These are phyloP conservation scores for Fusarium euwallaceae DNA, from an alignment of 2,329 filamentous ascomycete species.

Conservation along the genomic window DNA sequence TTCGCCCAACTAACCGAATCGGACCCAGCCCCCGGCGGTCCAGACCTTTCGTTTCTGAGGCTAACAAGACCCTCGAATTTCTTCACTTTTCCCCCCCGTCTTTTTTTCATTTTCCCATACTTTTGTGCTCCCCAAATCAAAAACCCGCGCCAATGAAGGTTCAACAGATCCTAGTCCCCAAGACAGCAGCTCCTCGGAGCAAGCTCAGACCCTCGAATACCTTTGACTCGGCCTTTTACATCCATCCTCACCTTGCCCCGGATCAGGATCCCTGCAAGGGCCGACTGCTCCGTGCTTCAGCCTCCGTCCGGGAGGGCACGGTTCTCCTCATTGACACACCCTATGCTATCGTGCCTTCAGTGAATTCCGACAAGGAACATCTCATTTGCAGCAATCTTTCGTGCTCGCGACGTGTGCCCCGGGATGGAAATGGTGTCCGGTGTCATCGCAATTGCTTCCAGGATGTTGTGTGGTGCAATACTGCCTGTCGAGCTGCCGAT, in stretches of 20 bases:
- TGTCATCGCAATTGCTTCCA: constrained; percentile 39
- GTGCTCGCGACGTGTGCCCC: constrained; percentile 40
- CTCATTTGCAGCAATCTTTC: constrained; percentile 47
- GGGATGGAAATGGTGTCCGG: constrained; percentile 16
- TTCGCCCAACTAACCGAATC: constrained; percentile 39
- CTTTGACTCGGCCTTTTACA: constrained; percentile 34
- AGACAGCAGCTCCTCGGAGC: constrained; percentile 23
- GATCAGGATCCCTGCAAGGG: constrained; percentile 45
- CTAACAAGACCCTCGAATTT: constrained; percentile 18
- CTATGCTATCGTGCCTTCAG: constrained; percentile 47
- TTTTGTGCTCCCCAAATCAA: neutral
- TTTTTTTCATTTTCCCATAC: neutral
- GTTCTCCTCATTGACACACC: constrained; percentile 45
- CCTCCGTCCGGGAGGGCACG: constrained; percentile 42
- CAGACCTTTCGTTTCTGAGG: constrained; percentile 27
- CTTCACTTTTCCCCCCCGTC: constrained; percentile 7
- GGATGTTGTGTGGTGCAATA: constrained; percentile 47
- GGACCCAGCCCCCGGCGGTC: constrained; percentile 20
- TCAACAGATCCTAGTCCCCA: constrained; percentile 26
- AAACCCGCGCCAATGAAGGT: constrained; percentile 32
- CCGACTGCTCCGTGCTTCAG: constrained; percentile 42
- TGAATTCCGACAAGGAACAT: constrained; percentile 28
- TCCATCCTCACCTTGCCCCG: constrained; percentile 41
- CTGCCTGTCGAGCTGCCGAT: constrained; percentile 38
- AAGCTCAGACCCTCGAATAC: constrained; percentile 23